A percentile compares a stretch with the other conserved stretches of the same genome.
phyloP scores from a whole-genome alignment of 2,329 filamentous ascomycete species.

The Apiospora marii region DNA sequence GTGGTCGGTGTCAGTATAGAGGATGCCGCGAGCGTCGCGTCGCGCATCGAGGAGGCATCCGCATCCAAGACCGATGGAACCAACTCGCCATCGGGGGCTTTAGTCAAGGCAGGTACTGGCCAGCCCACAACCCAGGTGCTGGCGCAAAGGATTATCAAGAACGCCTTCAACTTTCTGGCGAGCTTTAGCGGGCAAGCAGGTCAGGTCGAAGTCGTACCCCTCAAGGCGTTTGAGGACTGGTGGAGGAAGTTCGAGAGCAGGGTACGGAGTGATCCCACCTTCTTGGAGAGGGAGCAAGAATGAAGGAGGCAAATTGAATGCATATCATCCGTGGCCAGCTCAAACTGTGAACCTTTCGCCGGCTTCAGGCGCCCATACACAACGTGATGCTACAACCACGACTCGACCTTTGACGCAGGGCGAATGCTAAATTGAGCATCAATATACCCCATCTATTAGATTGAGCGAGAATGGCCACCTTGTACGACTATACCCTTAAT shows the following conservation, averaged over 20 bases:
- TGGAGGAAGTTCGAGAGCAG: constrained; percentile 95
- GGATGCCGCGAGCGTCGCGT: constrained; percentile 73
- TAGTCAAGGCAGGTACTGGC: constrained; percentile 37
- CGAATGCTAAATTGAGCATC: no score
- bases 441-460: not conserved
- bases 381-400: no score
- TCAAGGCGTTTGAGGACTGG: constrained; percentile 96
- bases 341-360: not conserved
- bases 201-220: constrained; percentile 86
- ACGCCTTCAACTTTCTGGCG: constrained; percentile 95
- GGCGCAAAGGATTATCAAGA: constrained; percentile 93
- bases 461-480: no score
- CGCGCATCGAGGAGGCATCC: constrained; percentile 62
- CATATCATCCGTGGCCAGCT: not conserved
- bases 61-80: constrained; percentile 26
- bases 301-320: not conserved
- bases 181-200: constrained; percentile 77
- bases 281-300: constrained; percentile 77
- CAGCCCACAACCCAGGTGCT: constrained; percentile 72
- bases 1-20: constrained; percentile 87
- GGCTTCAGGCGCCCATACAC: not conserved
- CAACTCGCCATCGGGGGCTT: not conserved
- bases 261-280: constrained; percentile 85
- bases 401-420: no score
- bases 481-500: no score